Conservation (phyloP, 345 rosid genomes). For the Rhizophora mangle region DNA sequence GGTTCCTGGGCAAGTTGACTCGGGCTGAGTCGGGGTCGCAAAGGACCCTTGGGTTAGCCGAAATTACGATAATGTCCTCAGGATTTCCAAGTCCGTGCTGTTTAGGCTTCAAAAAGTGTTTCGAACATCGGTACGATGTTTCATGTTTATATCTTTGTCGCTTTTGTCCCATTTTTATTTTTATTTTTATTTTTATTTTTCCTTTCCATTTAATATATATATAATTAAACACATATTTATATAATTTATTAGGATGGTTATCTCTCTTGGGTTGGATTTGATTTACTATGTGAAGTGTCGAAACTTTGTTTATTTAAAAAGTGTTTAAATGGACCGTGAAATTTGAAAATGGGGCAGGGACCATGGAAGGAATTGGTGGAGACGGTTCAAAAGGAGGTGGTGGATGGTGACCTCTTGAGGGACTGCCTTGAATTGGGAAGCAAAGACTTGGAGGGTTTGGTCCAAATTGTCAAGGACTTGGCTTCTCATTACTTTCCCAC, state of each 20-base stretch:
- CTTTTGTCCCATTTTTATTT: background rate
- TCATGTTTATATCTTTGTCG: background rate
- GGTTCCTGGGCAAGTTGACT: slow-evolving; percentile 41
- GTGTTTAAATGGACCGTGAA: background rate
- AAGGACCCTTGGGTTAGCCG: slow-evolving; percentile 46
- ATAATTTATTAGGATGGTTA: background rate
- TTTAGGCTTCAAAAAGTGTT: slow-evolving; percentile 50
- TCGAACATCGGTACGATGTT: slow-evolving; percentile 45
- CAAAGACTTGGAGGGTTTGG: slow-evolving; percentile 62
- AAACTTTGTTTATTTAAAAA: too few relatives aligned
- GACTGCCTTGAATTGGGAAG: slow-evolving; percentile 70
- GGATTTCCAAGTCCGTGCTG: slow-evolving; percentile 44
- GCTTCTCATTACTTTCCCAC: slow-evolving; percentile 37
- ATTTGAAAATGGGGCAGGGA: slow-evolving; percentile 40
- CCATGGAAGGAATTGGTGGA: slow-evolving; percentile 58
- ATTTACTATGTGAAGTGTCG: background rate
- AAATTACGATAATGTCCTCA: slow-evolving; percentile 50
- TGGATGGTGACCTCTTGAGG: slow-evolving; percentile 61
- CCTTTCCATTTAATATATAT: background rate
- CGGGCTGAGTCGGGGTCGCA: slow-evolving; percentile 45
- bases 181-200: background rate
- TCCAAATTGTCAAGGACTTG: slow-evolving; percentile 53
- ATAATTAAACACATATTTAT: background rate
- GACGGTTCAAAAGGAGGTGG: slow-evolving; percentile 52
- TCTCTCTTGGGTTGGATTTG: background rate